Evolutionary conservation across 2,329 filamentous ascomycete genomes (phyloP).

Genomic region (Pseudogymnoascus sp.): DNA sequence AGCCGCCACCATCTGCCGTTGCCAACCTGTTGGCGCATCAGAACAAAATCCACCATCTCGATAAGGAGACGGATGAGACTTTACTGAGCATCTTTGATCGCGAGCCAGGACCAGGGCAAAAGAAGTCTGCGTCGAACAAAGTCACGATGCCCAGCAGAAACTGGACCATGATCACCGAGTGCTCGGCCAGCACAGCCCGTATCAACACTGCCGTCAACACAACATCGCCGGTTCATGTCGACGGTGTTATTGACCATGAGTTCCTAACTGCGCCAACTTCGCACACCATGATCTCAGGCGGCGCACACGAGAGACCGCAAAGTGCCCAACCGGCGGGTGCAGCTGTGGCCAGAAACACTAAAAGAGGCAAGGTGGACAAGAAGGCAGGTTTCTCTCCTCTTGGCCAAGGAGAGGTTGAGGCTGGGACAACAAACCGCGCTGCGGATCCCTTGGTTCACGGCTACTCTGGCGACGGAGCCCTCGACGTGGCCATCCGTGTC

Average conservation of each 20-base stretch:
- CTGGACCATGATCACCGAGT: conserved; percentile 85
- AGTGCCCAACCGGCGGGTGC: background rate
- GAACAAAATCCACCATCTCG: conserved; percentile 72
- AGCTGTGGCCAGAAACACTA: background rate
- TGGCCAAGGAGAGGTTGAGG: conserved; percentile 67
- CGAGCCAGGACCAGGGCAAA: conserved; percentile 71
- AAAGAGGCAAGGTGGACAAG: conserved; percentile 40
- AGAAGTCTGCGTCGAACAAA: conserved; percentile 68
- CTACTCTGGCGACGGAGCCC: conserved; percentile 48
- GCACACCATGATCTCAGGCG: conserved; percentile 38
- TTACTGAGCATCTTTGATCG: conserved; percentile 87
- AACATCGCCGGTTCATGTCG: background rate
- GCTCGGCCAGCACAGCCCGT: conserved; percentile 54
- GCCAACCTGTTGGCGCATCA: conserved; percentile 85
- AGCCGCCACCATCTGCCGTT: conserved; percentile 78
- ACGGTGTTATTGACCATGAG: background rate
- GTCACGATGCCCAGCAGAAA: conserved; percentile 91
- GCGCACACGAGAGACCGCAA: background rate
- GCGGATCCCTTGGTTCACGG: conserved; percentile 51
- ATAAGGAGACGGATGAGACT: conserved; percentile 76
- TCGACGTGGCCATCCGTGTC: conserved; percentile 80
- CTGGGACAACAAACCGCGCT: conserved; percentile 71
- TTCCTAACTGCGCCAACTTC: conserved; percentile 41
- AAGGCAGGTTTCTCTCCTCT: conserved; percentile 65
- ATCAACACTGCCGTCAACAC: conserved; percentile 19